These are phyloP conservation scores for Nakaseomyces nivariensis DNA, from an alignment of 1,139 yeast species.

Conservation along the genomic window DNA sequence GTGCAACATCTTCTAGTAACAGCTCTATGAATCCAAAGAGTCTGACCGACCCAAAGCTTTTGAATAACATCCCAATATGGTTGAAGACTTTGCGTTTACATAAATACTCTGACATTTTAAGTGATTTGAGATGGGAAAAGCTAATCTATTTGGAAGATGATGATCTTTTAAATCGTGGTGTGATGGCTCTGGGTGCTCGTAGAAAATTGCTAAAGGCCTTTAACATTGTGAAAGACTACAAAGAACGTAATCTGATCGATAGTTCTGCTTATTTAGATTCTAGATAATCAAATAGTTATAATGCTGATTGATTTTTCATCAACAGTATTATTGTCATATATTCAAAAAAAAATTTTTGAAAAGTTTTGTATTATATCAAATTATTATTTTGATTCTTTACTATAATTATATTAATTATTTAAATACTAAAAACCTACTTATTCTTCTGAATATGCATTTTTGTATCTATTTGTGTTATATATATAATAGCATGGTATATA, in stretches of 20 bases:
- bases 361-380: background rate
- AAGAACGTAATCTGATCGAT: constrained; percentile 30
- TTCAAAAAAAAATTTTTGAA: background rate
- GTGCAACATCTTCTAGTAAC: constrained; percentile 25
- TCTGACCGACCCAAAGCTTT: constrained; percentile 51
- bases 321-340: constrained; percentile 1
- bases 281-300: constrained; percentile 1
- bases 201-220: constrained; percentile 87
- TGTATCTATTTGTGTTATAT: too few relatives aligned
- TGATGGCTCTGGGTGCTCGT: constrained; percentile 89
- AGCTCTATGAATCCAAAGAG: constrained; percentile 52
- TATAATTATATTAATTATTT: background rate
- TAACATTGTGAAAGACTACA: constrained; percentile 55
- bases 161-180: constrained; percentile 69
- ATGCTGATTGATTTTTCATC: background rate
- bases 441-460: too few relatives aligned
- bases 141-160: constrained; percentile 62
- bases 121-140: constrained; percentile 68
- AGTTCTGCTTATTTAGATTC: constrained; percentile 16
- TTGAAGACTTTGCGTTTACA: constrained; percentile 79
- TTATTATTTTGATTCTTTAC: background rate
- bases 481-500: too few relatives aligned
- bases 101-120: constrained; percentile 80
- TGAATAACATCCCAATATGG: constrained; percentile 86
- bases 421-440: too few relatives aligned